phyloP scores from a whole-genome alignment of 1,284 basidiomycete species.

The Ganoderma resinaceum region DNA sequence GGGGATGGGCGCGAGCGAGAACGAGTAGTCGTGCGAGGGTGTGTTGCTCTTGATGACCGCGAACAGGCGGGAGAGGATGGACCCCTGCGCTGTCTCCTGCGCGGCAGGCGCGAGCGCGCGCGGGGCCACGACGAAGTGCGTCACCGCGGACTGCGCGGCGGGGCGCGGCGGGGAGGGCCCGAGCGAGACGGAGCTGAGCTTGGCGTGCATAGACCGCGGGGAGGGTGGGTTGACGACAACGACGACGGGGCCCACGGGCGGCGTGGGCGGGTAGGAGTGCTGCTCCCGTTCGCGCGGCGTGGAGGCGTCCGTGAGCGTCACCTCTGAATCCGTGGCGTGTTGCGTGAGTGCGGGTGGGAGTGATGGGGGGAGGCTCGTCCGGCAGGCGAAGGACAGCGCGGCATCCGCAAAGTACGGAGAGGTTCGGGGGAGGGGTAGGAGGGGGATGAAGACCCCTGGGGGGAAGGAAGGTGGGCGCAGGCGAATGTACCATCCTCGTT shows the following conservation, averaged over 20 bases:
- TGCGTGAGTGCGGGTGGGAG: slow-evolving; percentile 25
- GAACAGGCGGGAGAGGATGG: slow-evolving; percentile 64
- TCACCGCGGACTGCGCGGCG: slow-evolving; percentile 34
- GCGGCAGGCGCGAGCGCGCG: slow-evolving; percentile 43
- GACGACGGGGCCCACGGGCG: slow-evolving; percentile 43
- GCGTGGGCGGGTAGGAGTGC: slow-evolving; percentile 76
- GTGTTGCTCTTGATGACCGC: slow-evolving; percentile 61
- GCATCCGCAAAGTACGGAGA: slow-evolving; percentile 66
- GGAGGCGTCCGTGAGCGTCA: slow-evolving; percentile 40
- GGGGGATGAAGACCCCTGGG: slow-evolving; percentile 66
- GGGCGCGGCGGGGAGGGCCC: slow-evolving; percentile 8
- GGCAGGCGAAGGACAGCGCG: slow-evolving; percentile 67
- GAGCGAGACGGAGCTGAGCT: slow-evolving; percentile 44
- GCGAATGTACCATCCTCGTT: slow-evolving; percentile 82
- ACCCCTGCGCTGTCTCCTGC: slow-evolving; percentile 40
- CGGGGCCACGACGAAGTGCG: slow-evolving; percentile 69
- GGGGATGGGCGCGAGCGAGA: slow-evolving; percentile 58
- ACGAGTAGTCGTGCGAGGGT: slow-evolving; percentile 70
- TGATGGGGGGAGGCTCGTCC: slow-evolving; percentile 50
- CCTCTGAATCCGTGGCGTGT: slow-evolving; percentile 41
- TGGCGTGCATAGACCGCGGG: slow-evolving; percentile 48
- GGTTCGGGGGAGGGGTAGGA: slow-evolving; percentile 61
- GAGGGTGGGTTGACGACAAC: slow-evolving; percentile 51
- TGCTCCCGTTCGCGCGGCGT: slow-evolving; percentile 5
- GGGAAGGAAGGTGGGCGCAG: slow-evolving; percentile 71